Evolutionary conservation across 768 basidiomycete genomes (phyloP).

Genomic region (Boletus vermiculosoides): DNA sequence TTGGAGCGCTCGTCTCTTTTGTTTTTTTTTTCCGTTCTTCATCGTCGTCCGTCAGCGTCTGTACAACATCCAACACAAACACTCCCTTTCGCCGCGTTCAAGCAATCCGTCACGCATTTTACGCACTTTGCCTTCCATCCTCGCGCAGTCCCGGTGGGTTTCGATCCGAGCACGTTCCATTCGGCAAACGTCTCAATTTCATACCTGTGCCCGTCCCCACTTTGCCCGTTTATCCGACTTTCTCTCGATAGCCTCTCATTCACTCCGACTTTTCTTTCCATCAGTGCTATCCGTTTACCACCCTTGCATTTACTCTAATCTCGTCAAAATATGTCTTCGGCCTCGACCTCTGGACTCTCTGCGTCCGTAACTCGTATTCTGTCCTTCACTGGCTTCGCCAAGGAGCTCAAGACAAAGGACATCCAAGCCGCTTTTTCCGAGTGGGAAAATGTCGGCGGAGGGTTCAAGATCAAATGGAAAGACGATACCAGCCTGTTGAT

Average conservation of each 20-base stretch:
- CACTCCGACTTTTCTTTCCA: constrained; percentile 1
- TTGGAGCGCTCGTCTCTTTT: background rate
- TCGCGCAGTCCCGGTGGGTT: constrained; percentile 9
- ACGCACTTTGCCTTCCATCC: constrained; percentile 4
- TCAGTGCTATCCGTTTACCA: background rate
- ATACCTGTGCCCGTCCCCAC: constrained; percentile 3
- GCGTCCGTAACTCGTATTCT: constrained; percentile 97
- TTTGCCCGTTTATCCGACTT: constrained; percentile 14
- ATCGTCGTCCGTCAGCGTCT: constrained; percentile 32
- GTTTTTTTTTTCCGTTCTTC: background rate
- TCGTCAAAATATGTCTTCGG: constrained; percentile 48
- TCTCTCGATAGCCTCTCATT: constrained; percentile 19
- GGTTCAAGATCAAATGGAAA: constrained; percentile 99
- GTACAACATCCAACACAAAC: constrained; percentile 32
- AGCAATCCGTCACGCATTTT: constrained; percentile 6
- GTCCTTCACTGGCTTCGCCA: constrained; percentile 86
- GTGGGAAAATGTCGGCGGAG: constrained; percentile 82
- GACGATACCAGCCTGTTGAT: constrained; percentile 95
- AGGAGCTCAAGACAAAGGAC: constrained; percentile 97
- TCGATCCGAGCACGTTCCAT: constrained; percentile 25
- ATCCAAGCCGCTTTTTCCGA: constrained; percentile 89
- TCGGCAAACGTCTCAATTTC: constrained; percentile 27
- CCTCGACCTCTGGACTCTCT: constrained; percentile 78
- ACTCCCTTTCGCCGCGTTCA: constrained; percentile 22
- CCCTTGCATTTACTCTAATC: constrained; percentile 8